Percentiles rank a stretch among this genome's conserved stretches.
phyloP scores from a whole-genome alignment of 2,329 filamentous ascomycete genomes.

The Neofusicoccum cordaticola region DNA sequence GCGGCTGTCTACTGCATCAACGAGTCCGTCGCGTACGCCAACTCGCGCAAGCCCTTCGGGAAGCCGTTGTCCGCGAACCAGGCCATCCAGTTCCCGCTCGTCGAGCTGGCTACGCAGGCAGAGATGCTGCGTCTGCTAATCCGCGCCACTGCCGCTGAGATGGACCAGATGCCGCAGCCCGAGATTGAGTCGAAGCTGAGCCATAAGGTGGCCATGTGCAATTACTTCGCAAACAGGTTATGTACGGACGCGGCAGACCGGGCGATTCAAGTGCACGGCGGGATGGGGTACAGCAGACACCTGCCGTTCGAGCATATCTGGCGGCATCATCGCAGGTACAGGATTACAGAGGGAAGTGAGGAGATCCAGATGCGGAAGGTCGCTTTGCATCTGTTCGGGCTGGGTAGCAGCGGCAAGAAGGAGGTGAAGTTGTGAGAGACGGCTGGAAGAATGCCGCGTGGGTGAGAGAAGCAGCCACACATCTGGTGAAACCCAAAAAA shows the following conservation, averaged over 20 bases:
- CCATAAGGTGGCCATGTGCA: slow-evolving; percentile 64
- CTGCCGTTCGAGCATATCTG: slow-evolving; percentile 65
- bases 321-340: slow-evolving; percentile 61
- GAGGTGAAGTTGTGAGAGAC: slow-evolving; percentile 29
- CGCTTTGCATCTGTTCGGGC: slow-evolving; percentile 58
- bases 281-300: slow-evolving; percentile 58
- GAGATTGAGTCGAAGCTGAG: slow-evolving; percentile 59
- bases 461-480: too few species aligned
- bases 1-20: slow-evolving; percentile 61
- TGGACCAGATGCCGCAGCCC: slow-evolving; percentile 49
- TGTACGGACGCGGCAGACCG: slow-evolving; percentile 60
- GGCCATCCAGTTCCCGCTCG: slow-evolving; percentile 62
- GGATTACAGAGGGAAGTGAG: slow-evolving; percentile 64
- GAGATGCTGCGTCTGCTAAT: slow-evolving; percentile 62
- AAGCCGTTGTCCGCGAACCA: slow-evolving; percentile 59
- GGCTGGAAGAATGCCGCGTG: too few species aligned
- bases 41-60: slow-evolving; percentile 54
- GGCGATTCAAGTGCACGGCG: slow-evolving; percentile 62
- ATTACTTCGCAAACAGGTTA: slow-evolving; percentile 62
- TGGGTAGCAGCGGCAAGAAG: slow-evolving; percentile 40
- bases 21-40: slow-evolving; percentile 56
- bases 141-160: slow-evolving; percentile 59
- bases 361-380: slow-evolving; percentile 67
- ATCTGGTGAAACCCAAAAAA: too few species aligned
- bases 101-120: slow-evolving; percentile 60